Conservation (phyloP, 495 filamentous ascomycete species). For the Talaromyces nanjingensis region DNA sequence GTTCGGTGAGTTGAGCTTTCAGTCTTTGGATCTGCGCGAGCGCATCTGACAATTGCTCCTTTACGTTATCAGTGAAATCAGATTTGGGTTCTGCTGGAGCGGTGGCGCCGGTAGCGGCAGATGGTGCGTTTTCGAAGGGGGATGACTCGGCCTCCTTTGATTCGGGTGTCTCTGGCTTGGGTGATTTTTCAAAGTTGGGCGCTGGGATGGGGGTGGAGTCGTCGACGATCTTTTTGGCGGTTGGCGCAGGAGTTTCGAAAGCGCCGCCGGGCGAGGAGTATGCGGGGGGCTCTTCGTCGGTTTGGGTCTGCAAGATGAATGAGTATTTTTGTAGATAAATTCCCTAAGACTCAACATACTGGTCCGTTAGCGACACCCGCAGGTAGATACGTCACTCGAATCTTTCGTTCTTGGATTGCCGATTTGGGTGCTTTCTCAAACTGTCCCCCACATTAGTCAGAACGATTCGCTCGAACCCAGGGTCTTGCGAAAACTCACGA, state of each 20-base stretch:
- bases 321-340: background rate
- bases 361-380: slow-evolving; percentile 47
- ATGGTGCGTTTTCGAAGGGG: slow-evolving; percentile 25
- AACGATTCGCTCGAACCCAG: background rate
- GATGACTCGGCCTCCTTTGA: slow-evolving; percentile 17
- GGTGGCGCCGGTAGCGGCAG: slow-evolving; percentile 28
- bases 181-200: slow-evolving; percentile 38
- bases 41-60: slow-evolving; percentile 70
- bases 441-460: slow-evolving; percentile 15
- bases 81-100: slow-evolving; percentile 37
- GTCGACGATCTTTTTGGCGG: slow-evolving; percentile 17
- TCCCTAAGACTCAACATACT: slow-evolving; percentile 24
- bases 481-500: slow-evolving; percentile 49
- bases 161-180: slow-evolving; percentile 31
- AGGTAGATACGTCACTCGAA: slow-evolving; percentile 79
- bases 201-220: slow-evolving; percentile 28
- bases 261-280: slow-evolving; percentile 50
- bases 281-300: slow-evolving; percentile 46
- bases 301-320: slow-evolving; percentile 13
- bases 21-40: slow-evolving; percentile 65
- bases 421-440: slow-evolving; percentile 72
- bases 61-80: slow-evolving; percentile 32
- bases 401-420: slow-evolving; percentile 85
- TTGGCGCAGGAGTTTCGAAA: slow-evolving; percentile 43
- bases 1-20: slow-evolving; percentile 60